These are phyloP conservation scores for Pseudozyma hubeiensis DNA, from an alignment of 1,284 basidiomycete species.

Conservation along the genomic window DNA sequence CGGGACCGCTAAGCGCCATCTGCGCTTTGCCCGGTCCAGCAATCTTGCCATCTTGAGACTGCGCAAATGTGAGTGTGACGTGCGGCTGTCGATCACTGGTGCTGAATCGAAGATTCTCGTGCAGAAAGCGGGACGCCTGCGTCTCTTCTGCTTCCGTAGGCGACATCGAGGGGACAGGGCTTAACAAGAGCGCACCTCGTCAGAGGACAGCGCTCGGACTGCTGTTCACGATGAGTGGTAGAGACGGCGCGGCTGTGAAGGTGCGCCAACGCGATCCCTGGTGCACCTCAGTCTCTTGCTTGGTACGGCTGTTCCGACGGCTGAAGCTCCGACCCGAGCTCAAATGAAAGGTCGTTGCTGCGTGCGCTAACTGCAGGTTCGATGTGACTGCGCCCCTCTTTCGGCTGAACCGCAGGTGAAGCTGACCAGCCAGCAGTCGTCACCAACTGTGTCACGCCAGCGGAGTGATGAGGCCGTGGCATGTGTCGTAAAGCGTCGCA, in stretches of 20 bases:
- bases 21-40: constrained; percentile 81
- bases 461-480: too few relatives aligned
- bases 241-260: too few relatives aligned
- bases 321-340: too few relatives aligned
- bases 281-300: too few relatives aligned
- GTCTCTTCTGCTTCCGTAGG: constrained; percentile 8
- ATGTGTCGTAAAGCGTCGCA: too few relatives aligned
- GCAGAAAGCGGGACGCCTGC: constrained; percentile 22
- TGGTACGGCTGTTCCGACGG: too few relatives aligned
- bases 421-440: neutral
- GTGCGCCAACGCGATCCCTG: too few relatives aligned
- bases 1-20: constrained; percentile 82
- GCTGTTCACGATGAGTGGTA: too few relatives aligned
- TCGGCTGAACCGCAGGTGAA: neutral
- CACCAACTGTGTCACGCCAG: neutral
- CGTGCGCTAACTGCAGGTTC: too few relatives aligned
- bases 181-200: neutral
- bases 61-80: constrained; percentile 90
- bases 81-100: constrained; percentile 24
- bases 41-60: constrained; percentile 92
- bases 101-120: constrained; percentile 10
- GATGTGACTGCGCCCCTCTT: too few relatives aligned
- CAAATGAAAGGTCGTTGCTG: too few relatives aligned
- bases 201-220: too few relatives aligned
- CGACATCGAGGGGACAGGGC: neutral